These are phyloP conservation scores for Halteria grandinella DNA, from an alignment of 73 alveolate genomes.

Conservation along the genomic window DNA sequence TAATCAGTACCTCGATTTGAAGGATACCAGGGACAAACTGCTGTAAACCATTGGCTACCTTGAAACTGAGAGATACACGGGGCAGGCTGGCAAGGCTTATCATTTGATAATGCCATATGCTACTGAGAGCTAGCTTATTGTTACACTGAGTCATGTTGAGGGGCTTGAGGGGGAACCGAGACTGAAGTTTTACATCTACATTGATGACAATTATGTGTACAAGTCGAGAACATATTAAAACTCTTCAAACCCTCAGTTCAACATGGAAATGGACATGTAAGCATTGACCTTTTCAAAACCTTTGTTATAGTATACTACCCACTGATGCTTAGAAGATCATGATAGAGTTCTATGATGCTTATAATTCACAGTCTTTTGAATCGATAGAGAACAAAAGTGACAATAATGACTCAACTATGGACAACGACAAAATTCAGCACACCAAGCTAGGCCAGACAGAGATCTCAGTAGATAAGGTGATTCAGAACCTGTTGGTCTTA, in stretches of 20 bases:
- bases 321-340: conserved; percentile 24
- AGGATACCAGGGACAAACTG: conserved; percentile 10
- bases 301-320: conserved; percentile 31
- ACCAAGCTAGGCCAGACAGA: conserved; percentile 31
- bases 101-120: conserved; percentile 23
- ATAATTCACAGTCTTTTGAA: background rate
- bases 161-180: conserved; percentile 35
- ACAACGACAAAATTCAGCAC: conserved; percentile 18
- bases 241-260: conserved; percentile 4
- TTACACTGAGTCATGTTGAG: conserved; percentile 18
- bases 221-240: conserved; percentile 26
- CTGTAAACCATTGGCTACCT: conserved; percentile 5
- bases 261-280: conserved; percentile 38
- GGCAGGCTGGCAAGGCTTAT: background rate
- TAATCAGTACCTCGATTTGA: conserved; percentile 11
- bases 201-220: conserved; percentile 29
- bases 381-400: conserved; percentile 16
- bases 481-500: conserved; percentile 8
- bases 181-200: conserved; percentile 9
- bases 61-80: background rate
- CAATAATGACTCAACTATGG: conserved; percentile 17
- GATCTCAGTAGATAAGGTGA: conserved; percentile 26
- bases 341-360: conserved; percentile 37
- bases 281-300: too few species aligned
- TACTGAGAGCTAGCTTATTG: conserved; percentile 1